Base-by-base conservation (phyloP, 768 basidiomycete species). In the Melanogaster broomeanus region DNA sequence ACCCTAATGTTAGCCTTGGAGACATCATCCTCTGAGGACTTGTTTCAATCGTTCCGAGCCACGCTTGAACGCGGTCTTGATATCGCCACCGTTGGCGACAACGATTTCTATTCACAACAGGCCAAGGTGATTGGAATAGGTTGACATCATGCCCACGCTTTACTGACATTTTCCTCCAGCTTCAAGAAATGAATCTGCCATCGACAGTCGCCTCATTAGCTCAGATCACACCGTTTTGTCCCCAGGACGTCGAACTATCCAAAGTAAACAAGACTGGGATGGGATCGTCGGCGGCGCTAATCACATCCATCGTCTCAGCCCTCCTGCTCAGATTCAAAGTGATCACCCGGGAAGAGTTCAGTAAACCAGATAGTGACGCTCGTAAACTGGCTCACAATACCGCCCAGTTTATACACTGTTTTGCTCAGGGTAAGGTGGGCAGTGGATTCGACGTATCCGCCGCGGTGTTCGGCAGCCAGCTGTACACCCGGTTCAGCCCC, bases 221-320 rank as follows among this genome's bases (percentile, higher is more conserved):
- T 1, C 72, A 78, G 43, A 81, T 98, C n/a, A 73, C 83, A 3
- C 89, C 90, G 0, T 98, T 98, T 74, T 76, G 74, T 28, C 75
- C 78, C 22, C 85, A 90, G 15, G 81, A 84, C 49, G 86, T 88
- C 42, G 72, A 69, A 1, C 76, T 99, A 33, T 72, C 78, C 1
- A 74, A 90, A 44, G 95, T 96, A n/a, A 94, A 98, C 79, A 99
- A 99, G 74, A 98, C 97, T 0, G 97, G 97, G 9, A 83, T 98
- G 42, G 97, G 97, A 35, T 98, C 95, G 6, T 97, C 94, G 3
- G 97, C 97, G 6, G 93, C 97, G 0, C 81, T 99, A 56, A 97
- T 98, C 67, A 98, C 97, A 2, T 96, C 96, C 39, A 82, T 98
- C 52, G 88, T 93, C 45, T 85, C 91, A 39, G 87, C 85, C 2